Percentiles rank a stretch among this genome's conserved stretches.
Conservation (phyloP, 108 stramenopile species). For the Licmophora abbreviata region DNA sequence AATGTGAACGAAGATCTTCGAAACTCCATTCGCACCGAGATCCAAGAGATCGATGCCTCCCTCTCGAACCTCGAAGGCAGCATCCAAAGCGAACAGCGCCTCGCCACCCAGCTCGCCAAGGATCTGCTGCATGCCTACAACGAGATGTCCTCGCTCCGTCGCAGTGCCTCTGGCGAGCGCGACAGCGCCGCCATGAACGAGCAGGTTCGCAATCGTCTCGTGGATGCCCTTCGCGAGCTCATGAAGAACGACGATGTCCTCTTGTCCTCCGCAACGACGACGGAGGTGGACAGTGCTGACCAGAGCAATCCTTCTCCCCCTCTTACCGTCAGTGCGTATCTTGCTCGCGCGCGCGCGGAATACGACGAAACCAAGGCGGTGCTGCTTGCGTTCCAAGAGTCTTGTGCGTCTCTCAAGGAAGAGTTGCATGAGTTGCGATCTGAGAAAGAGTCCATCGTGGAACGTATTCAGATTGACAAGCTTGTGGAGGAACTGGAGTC, state of each 20-base stretch:
- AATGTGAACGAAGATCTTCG: slow-evolving; percentile 44
- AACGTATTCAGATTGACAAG: background rate
- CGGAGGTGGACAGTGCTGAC: background rate
- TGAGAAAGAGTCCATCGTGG: background rate
- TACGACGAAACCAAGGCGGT: background rate
- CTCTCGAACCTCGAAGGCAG: slow-evolving; percentile 14
- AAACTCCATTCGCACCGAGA: slow-evolving; percentile 32
- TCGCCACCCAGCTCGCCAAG: background rate
- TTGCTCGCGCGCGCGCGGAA: background rate
- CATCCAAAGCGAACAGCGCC: slow-evolving; percentile 21
- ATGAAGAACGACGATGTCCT: background rate
- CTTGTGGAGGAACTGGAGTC: background rate
- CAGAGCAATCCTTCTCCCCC: background rate
- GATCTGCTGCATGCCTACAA: background rate
- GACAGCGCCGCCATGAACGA: background rate
- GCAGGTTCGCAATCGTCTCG: background rate
- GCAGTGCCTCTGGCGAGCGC: background rate
- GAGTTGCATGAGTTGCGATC: background rate
- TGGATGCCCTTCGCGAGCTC: background rate
- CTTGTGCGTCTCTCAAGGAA: background rate
- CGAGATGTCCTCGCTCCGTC: background rate
- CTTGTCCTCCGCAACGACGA: background rate
- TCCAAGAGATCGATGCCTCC: slow-evolving; percentile 25
- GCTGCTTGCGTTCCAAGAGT: background rate
- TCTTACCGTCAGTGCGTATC: background rate